Base-by-base conservation (phyloP, 2,329 filamentous ascomycete species). In the Colletotrichum eleusines region DNA sequence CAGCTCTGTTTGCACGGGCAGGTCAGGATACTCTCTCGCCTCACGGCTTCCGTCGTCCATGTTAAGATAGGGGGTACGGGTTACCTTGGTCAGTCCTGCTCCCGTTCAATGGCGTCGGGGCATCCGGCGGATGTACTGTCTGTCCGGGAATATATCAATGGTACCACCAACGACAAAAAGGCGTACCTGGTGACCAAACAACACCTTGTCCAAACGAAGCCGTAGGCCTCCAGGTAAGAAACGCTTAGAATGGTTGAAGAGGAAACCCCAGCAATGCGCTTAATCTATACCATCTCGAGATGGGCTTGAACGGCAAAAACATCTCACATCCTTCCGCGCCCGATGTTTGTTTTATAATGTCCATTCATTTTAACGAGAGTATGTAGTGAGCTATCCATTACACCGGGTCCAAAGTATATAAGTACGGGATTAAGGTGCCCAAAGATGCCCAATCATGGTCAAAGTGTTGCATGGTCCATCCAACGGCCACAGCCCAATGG, bases 331-430 rank as follows among this genome's bases (percentile, higher is more conserved):
- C 1, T 7, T 23, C n/a, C 12, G 40, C 11, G 6, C 14, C 48
- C 2, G 7, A 7, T 31, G 48, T 16, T 8, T 4, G 12, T 38
- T 8, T 54, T 16, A 55, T 35, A 55, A 48, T 35, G 26, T 23
- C 20, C 33, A 18, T 61, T 50, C 58, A 20, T 50, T 60, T 61
- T 61, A 61, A 38, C 28, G 58, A 61, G 58, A 48, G 58, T 61
- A 50, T 61, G 58, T 50, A 61, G 50, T 63, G 61, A 63, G 61
- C 61, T 63, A 63, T 63, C 50, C 61, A 63, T 63, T 63, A 63
- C 42, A 20, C 38, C n/a, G 61, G 61, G 61, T 63, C 61, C 61
- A 44, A 48, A 63, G 61, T 63, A 63, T 63, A 55, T 63, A 63
- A 31, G 46, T 53, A 54, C 61, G 55, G 33, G 50, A 63, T 63